These are phyloP conservation scores for Verticillium albo-atrum DNA, from an alignment of 2,329 filamentous ascomycete genomes.

Conservation along the genomic window DNA sequence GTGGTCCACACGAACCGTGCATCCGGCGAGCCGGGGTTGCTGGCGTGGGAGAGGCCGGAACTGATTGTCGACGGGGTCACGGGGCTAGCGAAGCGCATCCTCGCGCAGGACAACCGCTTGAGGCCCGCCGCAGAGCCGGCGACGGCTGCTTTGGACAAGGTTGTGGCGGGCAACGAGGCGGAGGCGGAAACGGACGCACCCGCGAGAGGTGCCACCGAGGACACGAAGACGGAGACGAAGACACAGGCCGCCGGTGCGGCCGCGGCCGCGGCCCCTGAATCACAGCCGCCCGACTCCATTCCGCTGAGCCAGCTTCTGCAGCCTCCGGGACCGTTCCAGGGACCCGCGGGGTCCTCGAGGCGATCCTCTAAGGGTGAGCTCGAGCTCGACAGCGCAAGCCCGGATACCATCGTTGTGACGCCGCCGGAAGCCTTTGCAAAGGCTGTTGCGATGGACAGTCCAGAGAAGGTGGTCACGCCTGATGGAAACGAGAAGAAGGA, in stretches of 20 bases:
- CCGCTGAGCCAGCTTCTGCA: not conserved
- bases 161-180: slow-evolving; percentile 17
- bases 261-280: not conserved
- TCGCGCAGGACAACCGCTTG: slow-evolving; percentile 33
- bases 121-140: slow-evolving; percentile 15
- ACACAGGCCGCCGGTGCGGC: no score
- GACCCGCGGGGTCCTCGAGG: not conserved
- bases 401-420: slow-evolving; percentile 10
- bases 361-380: not conserved
- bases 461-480: not conserved
- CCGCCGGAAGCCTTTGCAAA: slow-evolving; percentile 2
- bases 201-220: not conserved
- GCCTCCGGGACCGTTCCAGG: not conserved
- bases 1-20: slow-evolving; percentile 36
- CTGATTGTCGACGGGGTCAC: slow-evolving; percentile 36
- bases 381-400: slow-evolving; percentile 9
- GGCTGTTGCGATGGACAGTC: no score
- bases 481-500: not conserved
- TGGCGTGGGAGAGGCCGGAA: slow-evolving; percentile 45
- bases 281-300: not conserved
- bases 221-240: not conserved
- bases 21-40: slow-evolving; percentile 34
- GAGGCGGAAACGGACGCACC: not conserved
- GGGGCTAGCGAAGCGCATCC: slow-evolving; percentile 33
- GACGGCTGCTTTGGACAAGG: slow-evolving; percentile 26